A percentile compares a stretch with the other conserved stretches of the same genome.
Conservation (phyloP, 2,329 filamentous ascomycete species). For the Colletotrichum liaoningense region DNA sequence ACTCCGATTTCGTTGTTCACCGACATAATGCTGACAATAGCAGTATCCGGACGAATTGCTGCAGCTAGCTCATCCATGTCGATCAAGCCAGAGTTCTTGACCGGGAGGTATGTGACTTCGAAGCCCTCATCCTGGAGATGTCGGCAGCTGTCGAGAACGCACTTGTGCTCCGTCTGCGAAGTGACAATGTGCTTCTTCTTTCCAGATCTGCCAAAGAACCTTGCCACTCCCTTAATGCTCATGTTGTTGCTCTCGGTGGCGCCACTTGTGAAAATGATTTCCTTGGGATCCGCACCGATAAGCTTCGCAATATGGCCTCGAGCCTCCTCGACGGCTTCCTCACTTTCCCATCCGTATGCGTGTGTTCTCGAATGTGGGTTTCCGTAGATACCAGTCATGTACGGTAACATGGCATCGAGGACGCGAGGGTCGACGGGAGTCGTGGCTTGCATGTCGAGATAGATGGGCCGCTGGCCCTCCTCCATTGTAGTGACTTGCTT, state of each 20-base stretch:
- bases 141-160: constrained; percentile 95
- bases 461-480: constrained; percentile 92
- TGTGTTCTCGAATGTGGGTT: constrained; percentile 98
- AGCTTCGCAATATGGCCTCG: constrained; percentile 85
- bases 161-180: constrained; percentile 98
- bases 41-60: constrained; percentile 91
- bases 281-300: constrained; percentile 94
- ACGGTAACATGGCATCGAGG: constrained; percentile 96
- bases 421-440: constrained; percentile 95
- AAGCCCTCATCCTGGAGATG: constrained; percentile 98
- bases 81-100: constrained; percentile 87
- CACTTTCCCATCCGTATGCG: constrained; percentile 98
- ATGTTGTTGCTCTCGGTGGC: constrained; percentile 99
- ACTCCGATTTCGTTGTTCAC: constrained; percentile 99
- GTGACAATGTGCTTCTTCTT: constrained; percentile 99
- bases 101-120: constrained; percentile 95
- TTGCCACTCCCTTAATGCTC: constrained; percentile 97
- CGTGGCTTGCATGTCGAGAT: constrained; percentile 98
- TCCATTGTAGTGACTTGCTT: constrained; percentile 95
- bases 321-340: constrained; percentile 91
- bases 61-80: constrained; percentile 86
- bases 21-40: constrained; percentile 95
- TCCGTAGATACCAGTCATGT: constrained; percentile 91
- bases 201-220: constrained; percentile 91
- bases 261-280: constrained; percentile 98